These are phyloP conservation scores for Teunomyces lycoperdinae DNA, from an alignment of 805 yeast genomes.

Conservation along the genomic window DNA sequence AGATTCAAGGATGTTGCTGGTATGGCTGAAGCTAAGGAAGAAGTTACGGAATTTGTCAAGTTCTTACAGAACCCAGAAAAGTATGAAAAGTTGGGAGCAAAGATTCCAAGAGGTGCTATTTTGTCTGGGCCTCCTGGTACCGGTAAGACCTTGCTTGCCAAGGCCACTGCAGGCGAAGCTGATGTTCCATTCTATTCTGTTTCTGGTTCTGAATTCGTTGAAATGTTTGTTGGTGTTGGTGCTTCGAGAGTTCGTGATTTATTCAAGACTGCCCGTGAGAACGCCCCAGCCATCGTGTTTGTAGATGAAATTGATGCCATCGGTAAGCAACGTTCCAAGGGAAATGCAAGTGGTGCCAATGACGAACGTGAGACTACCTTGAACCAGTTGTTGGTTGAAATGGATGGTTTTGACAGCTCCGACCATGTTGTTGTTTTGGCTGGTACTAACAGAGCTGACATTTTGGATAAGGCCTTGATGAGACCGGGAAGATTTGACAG, in stretches of 20 bases:
- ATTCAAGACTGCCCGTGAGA: constrained; percentile 86
- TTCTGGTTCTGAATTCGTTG: constrained; percentile 96
- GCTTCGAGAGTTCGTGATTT: constrained; percentile 96
- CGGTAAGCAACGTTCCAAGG: constrained; percentile 84
- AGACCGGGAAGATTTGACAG: constrained; percentile 98
- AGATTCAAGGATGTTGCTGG: constrained; percentile 96
- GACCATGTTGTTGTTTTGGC: constrained; percentile 97
- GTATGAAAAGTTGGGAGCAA: constrained; percentile 92
- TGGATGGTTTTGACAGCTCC: constrained; percentile 92
- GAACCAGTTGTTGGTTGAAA: constrained; percentile 93
- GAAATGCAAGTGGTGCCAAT: constrained; percentile 74
- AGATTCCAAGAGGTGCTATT: constrained; percentile 97
- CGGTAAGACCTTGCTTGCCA: constrained; percentile 95
- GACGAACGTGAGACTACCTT: constrained; percentile 97
- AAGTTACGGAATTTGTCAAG: constrained; percentile 95
- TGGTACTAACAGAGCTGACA: constrained; percentile 95
- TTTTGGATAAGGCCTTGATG: constrained; percentile 85
- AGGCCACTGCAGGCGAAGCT: constrained; percentile 99
- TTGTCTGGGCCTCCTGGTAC: constrained; percentile 99
- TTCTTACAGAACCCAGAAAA: constrained; percentile 87
- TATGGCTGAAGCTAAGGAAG: constrained; percentile 93
- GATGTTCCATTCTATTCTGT: constrained; percentile 96
- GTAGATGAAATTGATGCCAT: constrained; percentile 99
- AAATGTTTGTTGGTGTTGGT: constrained; percentile 99
- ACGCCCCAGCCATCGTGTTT: constrained; percentile 94